Base-by-base conservation (phyloP, 345 rosid genomes). In the Kernera saxatilis region DNA sequence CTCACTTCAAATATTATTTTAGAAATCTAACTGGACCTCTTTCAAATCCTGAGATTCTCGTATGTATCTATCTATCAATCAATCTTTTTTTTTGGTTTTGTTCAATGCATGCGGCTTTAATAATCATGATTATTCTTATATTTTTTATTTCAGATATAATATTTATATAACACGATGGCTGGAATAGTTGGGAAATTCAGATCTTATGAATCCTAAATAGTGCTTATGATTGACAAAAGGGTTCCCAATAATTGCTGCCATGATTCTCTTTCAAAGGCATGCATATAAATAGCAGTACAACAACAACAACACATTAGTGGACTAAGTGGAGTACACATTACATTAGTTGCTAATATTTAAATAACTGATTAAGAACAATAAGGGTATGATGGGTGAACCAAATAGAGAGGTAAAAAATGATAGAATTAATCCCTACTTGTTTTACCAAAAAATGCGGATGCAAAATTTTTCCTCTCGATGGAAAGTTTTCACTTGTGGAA, bases 161-260 rank as follows among this genome's bases (percentile, higher is more conserved):
- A 37, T 57, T 29, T 45, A 5, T 43, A 54, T 53, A 73, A 73
- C 50, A 65, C 63, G 64, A 68, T 75, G 58, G 41, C 70, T 27
- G 35, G 11, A 68, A 61, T 61, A 60, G 57, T 60, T 66, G 53
- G 59, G 52, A 65, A 19, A 33, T 56, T 57, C 54, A 74, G 73
- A 59, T 73, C 59, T 65, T 27, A 74, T 60, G 57, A 63, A 61
- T 51, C 63, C 23, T 68, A 19, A 75, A 67, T 68, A 67, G 78
- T 68, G 74, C 64, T 60, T 75, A 68, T 68, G 74, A 75, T 68
- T 68, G 74, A 75, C 78, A 68, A 68, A 61, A 60, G 78, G 43
- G 62, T 37, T 69, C 56, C 36, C n/a, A 75, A 75, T 69, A 61
- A 75, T 61, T 68, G 70, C 33, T 23, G 56, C 43, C 46, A 53